A percentile compares a stretch with the other conserved stretches of the same genome.
These are phyloP conservation scores for Pythium phragmiticola DNA, from an alignment of 352 stramenopile species.

Conservation along the genomic window DNA sequence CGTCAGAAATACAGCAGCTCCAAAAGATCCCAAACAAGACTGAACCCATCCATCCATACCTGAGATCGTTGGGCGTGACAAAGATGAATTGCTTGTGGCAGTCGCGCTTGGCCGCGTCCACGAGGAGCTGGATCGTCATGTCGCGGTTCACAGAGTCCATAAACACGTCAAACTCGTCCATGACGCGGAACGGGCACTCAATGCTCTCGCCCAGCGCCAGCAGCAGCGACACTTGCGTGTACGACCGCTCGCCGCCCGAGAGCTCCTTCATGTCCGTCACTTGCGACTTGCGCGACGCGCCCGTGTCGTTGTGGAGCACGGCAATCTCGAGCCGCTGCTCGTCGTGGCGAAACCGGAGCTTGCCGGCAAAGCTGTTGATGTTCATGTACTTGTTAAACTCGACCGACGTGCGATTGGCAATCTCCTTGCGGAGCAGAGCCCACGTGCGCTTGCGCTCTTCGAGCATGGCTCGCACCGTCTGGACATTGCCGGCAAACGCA, in stretches of 20 bases:
- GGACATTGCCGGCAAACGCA: constrained; percentile 60
- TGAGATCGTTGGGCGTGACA: constrained; percentile 86
- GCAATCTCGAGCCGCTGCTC: constrained; percentile 76
- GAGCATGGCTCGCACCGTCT: constrained; percentile 68
- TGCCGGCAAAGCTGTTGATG: constrained; percentile 83
- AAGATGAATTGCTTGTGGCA: constrained; percentile 88
- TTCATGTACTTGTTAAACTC: constrained; percentile 87
- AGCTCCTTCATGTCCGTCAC: constrained; percentile 96
- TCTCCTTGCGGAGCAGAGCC: constrained; percentile 77
- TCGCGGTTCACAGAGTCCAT: constrained; percentile 97
- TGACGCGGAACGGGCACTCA: constrained; percentile 94
- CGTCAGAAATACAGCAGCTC: too few species aligned
- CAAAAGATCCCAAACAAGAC: neutral
- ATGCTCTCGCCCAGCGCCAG: constrained; percentile 92
- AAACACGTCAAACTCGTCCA: constrained; percentile 99
- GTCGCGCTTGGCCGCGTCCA: constrained; percentile 80
- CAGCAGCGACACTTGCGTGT: constrained; percentile 96
- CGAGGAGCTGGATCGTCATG: constrained; percentile 94
- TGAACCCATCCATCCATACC: constrained; percentile 35
- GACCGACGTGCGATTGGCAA: constrained; percentile 70
- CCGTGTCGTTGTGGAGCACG: constrained; percentile 78
- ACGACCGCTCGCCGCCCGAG: constrained; percentile 96
- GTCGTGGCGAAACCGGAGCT: constrained; percentile 79
- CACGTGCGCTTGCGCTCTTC: constrained; percentile 72
- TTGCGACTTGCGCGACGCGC: constrained; percentile 69